A percentile compares a stretch with the other conserved stretches of the same genome.
phyloP scores from a whole-genome alignment of 2,329 filamentous ascomycete species.

The Alternaria ventricosa region DNA sequence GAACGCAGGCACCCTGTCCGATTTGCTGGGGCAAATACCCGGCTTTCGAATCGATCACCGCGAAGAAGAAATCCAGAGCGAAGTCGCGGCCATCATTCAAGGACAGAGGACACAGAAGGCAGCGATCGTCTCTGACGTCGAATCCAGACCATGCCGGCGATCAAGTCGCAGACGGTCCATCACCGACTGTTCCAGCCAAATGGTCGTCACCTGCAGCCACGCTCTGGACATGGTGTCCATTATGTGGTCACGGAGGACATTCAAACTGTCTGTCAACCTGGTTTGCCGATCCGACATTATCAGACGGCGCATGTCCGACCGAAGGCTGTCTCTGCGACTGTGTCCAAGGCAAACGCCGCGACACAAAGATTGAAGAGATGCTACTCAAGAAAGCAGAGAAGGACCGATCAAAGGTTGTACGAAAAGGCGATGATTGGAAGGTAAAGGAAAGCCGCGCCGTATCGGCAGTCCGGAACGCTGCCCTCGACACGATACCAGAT shows the following conservation, averaged over 20 bases:
- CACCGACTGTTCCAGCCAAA: conserved; percentile 29
- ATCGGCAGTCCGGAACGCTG: conserved; percentile 42
- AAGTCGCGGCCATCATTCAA: conserved; percentile 28
- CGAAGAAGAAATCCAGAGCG: conserved; percentile 39
- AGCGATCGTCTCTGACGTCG: conserved; percentile 35
- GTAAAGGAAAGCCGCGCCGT: conserved; percentile 54
- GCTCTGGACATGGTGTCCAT: conserved; percentile 64
- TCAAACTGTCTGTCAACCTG: conserved; percentile 63
- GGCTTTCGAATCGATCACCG: conserved; percentile 46
- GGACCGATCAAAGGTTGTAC: conserved; percentile 43
- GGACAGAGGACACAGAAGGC: conserved; percentile 32
- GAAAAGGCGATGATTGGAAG: conserved; percentile 51
- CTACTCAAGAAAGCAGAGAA: conserved; percentile 42
- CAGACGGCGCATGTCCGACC: conserved; percentile 64
- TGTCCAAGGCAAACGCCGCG: conserved; percentile 54
- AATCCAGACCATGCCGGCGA: conserved; percentile 8
- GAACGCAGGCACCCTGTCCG: conserved; percentile 51
- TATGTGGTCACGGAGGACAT: conserved; percentile 68
- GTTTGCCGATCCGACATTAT: conserved; percentile 56
- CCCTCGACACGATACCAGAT: conserved; percentile 34
- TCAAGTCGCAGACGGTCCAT: conserved; percentile 24
- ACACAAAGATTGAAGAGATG: conserved; percentile 40
- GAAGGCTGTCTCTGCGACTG: conserved; percentile 67
- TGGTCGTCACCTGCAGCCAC: conserved; percentile 36
- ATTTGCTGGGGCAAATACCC: conserved; percentile 54